A percentile compares a stretch with the other conserved stretches of the same genome.
phyloP scores from a whole-genome alignment of 768 basidiomycete species.

The Termitomyces sp. region DNA sequence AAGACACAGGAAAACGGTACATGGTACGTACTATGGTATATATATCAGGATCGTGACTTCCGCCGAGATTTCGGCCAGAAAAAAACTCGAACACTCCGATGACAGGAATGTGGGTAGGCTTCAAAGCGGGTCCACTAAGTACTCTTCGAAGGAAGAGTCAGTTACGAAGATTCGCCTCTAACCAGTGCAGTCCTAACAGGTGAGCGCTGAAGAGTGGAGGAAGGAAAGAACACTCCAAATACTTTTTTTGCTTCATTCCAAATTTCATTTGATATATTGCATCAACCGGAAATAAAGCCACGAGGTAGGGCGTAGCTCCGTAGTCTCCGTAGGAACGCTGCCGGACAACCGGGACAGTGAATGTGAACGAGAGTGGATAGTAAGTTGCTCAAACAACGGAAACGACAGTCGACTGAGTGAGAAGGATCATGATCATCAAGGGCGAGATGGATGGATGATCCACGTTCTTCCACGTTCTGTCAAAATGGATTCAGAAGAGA shows the following conservation, averaged over 20 bases:
- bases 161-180: no score
- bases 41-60: background rate
- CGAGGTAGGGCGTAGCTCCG: conserved; percentile 9
- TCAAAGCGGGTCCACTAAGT: background rate
- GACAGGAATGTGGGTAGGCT: background rate
- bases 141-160: no score
- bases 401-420: background rate
- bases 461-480: no score
- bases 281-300: conserved; percentile 18
- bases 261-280: conserved; percentile 1
- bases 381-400: background rate
- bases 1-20: background rate
- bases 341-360: background rate
- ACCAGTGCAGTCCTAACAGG: background rate
- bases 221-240: background rate
- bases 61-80: conserved; percentile 5
- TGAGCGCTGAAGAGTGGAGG: background rate
- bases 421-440: conserved; percentile 2
- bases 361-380: background rate
- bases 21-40: conserved; percentile 8
- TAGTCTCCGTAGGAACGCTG: conserved; percentile 6
- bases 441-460: background rate
- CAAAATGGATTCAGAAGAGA: background rate
- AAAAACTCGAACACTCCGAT: conserved; percentile 1
- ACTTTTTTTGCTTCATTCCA: background rate